Evolutionary conservation across 192 early-diverging fungal species (phyloP).

Genomic region (Umbelopsis vinacea): DNA sequence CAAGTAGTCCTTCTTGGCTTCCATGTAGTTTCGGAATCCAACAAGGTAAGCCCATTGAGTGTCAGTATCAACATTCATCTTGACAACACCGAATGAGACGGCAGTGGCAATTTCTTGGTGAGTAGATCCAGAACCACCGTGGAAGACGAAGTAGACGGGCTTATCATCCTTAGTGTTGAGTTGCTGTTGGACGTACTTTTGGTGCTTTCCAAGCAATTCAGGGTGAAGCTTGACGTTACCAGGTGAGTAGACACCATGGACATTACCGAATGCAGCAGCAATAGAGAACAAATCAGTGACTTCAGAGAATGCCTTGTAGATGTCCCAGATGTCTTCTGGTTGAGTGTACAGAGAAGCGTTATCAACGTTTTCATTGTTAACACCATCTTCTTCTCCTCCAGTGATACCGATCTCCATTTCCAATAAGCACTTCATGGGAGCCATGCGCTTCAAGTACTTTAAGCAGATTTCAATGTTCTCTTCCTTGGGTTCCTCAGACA

Average conservation of each 20-base stretch:
- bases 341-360: conserved; percentile 92
- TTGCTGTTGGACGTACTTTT: conserved; percentile 78
- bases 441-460: conserved; percentile 93
- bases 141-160: conserved; percentile 94
- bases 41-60: conserved; percentile 95
- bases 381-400: conserved; percentile 98
- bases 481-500: conserved; percentile 92
- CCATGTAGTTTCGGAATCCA: conserved; percentile 84
- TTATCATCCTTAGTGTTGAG: conserved; percentile 58
- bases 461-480: conserved; percentile 91
- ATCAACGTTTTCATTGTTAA: conserved; percentile 93
- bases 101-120: conserved; percentile 41
- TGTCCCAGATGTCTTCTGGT: conserved; percentile 95
- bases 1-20: conserved; percentile 83
- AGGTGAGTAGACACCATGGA: conserved; percentile 92
- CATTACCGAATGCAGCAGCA: conserved; percentile 95
- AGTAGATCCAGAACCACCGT: conserved; percentile 84
- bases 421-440: conserved; percentile 82
- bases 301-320: conserved; percentile 86
- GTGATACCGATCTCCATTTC: conserved; percentile 99
- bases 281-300: conserved; percentile 93
- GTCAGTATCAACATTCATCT: conserved; percentile 99
- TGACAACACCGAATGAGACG: conserved; percentile 69
- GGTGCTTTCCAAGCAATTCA: conserved; percentile 89
- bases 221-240: conserved; percentile 92